Conservation (phyloP, 345 rosid species). For the Populus deltoides region DNA sequence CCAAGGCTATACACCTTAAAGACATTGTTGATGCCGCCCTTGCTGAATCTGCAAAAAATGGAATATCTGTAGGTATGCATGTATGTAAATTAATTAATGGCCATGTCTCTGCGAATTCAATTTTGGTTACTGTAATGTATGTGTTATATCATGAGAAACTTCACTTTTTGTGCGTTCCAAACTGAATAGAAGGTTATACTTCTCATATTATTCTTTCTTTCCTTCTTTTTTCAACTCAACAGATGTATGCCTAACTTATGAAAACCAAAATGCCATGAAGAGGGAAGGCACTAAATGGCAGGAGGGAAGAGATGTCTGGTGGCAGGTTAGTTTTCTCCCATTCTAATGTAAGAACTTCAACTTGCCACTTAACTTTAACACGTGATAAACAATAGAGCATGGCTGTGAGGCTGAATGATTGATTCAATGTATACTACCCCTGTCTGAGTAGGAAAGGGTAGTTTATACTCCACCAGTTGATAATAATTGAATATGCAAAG, state of each 20-base stretch:
- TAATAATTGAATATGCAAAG: no score
- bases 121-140: neutral
- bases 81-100: conserved; percentile 7
- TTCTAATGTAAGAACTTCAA: neutral
- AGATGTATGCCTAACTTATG: conserved; percentile 79
- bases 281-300: conserved; percentile 83
- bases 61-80: conserved; percentile 69
- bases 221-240: conserved; percentile 16
- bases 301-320: conserved; percentile 87
- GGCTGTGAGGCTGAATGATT: no score
- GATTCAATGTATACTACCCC: no score
- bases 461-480: no score
- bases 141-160: neutral
- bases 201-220: conserved; percentile 12
- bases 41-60: conserved; percentile 53
- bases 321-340: conserved; percentile 60
- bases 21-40: conserved; percentile 93
- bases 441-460: no score
- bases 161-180: neutral
- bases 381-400: no score
- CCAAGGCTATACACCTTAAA: conserved; percentile 78
- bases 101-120: no score
- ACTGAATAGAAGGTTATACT: neutral
- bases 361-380: no score
- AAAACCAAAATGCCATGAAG: conserved; percentile 62